A percentile compares a stretch with the other conserved stretches of the same genome.
Conservation (phyloP, 192 early-diverging fungal species). For the Geranomyces variabilis region DNA sequence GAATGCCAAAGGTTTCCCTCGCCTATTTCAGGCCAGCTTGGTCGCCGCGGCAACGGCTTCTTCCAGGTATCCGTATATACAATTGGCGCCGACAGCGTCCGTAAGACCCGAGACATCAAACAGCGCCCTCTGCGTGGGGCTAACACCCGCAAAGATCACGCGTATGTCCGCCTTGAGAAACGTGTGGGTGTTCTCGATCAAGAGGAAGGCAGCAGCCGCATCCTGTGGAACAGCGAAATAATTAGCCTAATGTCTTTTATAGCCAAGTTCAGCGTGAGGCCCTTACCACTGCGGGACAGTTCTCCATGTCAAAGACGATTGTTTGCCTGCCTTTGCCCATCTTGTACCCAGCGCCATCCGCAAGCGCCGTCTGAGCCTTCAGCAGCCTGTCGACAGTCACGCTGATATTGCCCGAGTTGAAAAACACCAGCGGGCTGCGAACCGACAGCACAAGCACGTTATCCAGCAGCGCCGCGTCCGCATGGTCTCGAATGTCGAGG, state of each 20-base stretch:
- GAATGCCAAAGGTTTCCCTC: too few relatives aligned
- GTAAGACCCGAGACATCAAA: slow-evolving; percentile 22
- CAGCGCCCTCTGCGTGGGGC: slow-evolving; percentile 10
- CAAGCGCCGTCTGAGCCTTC: slow-evolving; percentile 28
- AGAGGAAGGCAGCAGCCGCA: slow-evolving; percentile 33
- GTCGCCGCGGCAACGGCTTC: neutral
- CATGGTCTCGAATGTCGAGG: slow-evolving; percentile 41
- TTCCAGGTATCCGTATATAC: neutral
- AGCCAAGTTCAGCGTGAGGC: neutral
- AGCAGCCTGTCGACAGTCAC: slow-evolving; percentile 41
- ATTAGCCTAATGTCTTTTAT: neutral
- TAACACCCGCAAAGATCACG: slow-evolving; percentile 30
- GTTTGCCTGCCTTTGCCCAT: neutral
- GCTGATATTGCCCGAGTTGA: slow-evolving; percentile 43
- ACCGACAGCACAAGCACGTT: slow-evolving; percentile 37
- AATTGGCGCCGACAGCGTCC: neutral
- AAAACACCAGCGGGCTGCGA: slow-evolving; percentile 43
- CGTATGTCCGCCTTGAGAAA: slow-evolving; percentile 24
- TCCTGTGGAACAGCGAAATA: slow-evolving; percentile 16
- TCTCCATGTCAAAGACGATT: slow-evolving; percentile 17
- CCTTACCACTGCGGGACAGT: neutral
- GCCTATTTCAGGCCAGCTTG: neutral
- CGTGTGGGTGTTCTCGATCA: slow-evolving; percentile 28
- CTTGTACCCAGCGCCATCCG: neutral
- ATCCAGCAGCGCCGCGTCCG: slow-evolving; percentile 40